Evolutionary conservation across 2,329 filamentous ascomycete species (phyloP).

Genomic region (Uncinocarpus reesii): DNA sequence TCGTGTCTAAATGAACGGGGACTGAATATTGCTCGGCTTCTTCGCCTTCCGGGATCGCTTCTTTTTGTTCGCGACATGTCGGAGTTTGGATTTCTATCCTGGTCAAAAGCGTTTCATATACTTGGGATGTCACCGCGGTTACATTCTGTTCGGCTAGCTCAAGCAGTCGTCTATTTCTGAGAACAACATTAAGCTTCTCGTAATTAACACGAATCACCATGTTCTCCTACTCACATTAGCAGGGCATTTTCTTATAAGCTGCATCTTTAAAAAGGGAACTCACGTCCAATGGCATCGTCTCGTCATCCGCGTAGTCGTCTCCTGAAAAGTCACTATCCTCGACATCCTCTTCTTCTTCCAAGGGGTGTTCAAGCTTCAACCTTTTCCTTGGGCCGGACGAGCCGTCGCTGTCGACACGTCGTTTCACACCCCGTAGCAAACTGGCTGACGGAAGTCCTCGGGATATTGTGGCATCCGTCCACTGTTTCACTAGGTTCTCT

Average conservation of each 20-base stretch:
- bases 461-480: slow-evolving; percentile 29
- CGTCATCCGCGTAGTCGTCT: slow-evolving; percentile 19
- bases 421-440: slow-evolving; percentile 28
- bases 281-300: slow-evolving; percentile 32
- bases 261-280: slow-evolving; percentile 10
- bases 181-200: slow-evolving; percentile 69
- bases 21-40: slow-evolving; percentile 33
- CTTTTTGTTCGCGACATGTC: slow-evolving; percentile 48
- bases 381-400: slow-evolving; percentile 17
- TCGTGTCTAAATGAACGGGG: slow-evolving; percentile 27
- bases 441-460: slow-evolving; percentile 26
- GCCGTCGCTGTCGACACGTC: slow-evolving; percentile 21
- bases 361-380: slow-evolving; percentile 12
- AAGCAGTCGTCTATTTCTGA: slow-evolving; percentile 69
- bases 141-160: slow-evolving; percentile 61
- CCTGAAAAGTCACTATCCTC: slow-evolving; percentile 19
- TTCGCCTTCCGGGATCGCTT: slow-evolving; percentile 34
- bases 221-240: slow-evolving; percentile 46
- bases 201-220: slow-evolving; percentile 72
- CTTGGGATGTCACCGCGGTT: slow-evolving; percentile 61
- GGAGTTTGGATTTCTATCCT: slow-evolving; percentile 58
- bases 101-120: slow-evolving; percentile 65
- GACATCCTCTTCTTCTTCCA: slow-evolving; percentile 27
- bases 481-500: slow-evolving; percentile 26
- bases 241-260: neutral